Percentiles rank a stretch among this genome's conserved stretches.
Conservation (phyloP, 2,329 filamentous ascomycete genomes). For the Sporothrix brunneoviolacea region DNA sequence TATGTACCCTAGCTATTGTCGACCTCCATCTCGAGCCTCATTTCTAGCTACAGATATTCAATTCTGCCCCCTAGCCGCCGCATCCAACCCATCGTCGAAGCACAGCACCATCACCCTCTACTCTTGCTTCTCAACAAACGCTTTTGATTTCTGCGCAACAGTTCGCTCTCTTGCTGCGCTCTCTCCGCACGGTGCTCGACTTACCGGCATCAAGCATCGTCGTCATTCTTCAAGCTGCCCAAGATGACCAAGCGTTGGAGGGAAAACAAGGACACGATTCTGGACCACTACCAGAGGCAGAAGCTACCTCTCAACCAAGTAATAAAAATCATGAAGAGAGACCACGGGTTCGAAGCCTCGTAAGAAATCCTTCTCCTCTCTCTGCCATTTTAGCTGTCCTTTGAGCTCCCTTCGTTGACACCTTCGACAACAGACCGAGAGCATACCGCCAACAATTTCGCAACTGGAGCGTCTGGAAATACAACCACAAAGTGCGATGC, state of each 20-base stretch:
- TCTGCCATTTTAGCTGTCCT: background rate
- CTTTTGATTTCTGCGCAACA: too few relatives aligned
- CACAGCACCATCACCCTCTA: too few relatives aligned
- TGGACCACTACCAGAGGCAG: constrained; percentile 28
- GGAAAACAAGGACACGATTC: constrained; percentile 30
- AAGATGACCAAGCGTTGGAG: constrained; percentile 41
- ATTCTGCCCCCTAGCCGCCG: too few relatives aligned
- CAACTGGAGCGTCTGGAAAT: constrained; percentile 4
- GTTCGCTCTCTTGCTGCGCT: too few relatives aligned
- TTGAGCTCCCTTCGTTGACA: background rate
- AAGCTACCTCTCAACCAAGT: background rate
- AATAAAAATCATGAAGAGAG: background rate
- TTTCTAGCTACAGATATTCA: too few relatives aligned
- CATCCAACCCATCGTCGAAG: too few relatives aligned
- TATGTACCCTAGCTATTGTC: too few relatives aligned
- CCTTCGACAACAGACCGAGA: background rate
- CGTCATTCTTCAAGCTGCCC: background rate
- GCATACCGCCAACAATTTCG: constrained; percentile 13
- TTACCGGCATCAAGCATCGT: too few relatives aligned
- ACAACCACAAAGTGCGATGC: constrained; percentile 6
- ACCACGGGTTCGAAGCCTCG: constrained; percentile 7
- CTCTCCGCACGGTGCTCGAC: too few relatives aligned
- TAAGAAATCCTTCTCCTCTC: background rate
- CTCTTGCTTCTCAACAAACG: too few relatives aligned
- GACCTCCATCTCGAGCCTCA: too few relatives aligned